Evolutionary conservation across 768 basidiomycete genomes (phyloP).

Genomic region (Mycena rebaudengoi): DNA sequence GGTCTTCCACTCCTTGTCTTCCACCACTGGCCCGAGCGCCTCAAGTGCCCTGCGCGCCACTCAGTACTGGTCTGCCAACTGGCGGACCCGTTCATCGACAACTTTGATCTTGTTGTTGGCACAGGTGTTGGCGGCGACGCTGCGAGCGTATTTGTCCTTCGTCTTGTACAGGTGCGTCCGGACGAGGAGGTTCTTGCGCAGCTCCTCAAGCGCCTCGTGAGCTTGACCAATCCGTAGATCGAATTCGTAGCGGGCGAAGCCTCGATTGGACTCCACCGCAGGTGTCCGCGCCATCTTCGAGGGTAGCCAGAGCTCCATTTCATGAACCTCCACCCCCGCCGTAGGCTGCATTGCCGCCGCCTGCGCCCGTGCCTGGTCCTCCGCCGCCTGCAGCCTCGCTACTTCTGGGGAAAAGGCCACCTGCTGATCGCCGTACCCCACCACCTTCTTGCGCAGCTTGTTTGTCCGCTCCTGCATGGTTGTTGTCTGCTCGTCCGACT

Average conservation of each 20-base stretch:
- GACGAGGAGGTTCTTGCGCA: conserved; percentile 31
- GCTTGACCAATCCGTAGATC: conserved; percentile 32
- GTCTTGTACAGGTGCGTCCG: conserved; percentile 25
- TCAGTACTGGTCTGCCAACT: conserved; percentile 24
- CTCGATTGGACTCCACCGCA: background rate
- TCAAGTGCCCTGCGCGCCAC: conserved; percentile 23
- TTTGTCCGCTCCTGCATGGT: no score
- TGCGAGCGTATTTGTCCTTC: conserved; percentile 27
- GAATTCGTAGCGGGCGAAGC: conserved; percentile 29
- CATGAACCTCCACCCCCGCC: background rate
- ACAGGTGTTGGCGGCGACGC: conserved; percentile 33
- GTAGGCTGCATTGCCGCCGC: background rate
- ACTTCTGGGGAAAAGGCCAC: background rate
- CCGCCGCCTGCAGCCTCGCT: background rate
- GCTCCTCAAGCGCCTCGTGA: conserved; percentile 29
- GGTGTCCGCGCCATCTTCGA: conserved; percentile 23
- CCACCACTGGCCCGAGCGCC: background rate
- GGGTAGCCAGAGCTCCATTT: conserved; percentile 30
- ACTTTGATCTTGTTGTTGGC: conserved; percentile 23
- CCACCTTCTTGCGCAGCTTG: no score
- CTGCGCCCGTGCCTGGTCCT: background rate
- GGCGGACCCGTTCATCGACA: conserved; percentile 26
- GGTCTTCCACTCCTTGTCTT: conserved; percentile 20
- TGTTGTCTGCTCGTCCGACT: no score
- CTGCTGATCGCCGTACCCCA: no score